Base-by-base conservation (phyloP, 352 stramenopile genomes). In the Globisporangium viniferum region DNA sequence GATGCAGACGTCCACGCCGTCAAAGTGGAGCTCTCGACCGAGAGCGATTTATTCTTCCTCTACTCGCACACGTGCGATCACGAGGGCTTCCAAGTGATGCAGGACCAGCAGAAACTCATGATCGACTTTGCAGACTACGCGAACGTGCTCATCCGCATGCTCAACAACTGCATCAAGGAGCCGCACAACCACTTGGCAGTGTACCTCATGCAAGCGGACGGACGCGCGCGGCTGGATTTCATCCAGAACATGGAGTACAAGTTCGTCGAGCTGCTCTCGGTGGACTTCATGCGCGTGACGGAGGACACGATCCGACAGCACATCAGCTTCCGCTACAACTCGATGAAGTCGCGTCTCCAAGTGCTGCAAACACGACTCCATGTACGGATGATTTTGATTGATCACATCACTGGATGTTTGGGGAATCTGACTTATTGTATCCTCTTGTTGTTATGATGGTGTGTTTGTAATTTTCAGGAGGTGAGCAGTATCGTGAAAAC, bases 211-310 rank as follows among this genome's bases (percentile, higher is more conserved):
- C 86, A 97, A 61, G 84, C 86, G 1, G 93, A 98, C 59, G 88
- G 89, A n/a, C 88, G 90, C 57, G 91, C 91, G 20, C 84, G 93
- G 2, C 78, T 98, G 10, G 94, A 98, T 64, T 97, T 98, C 67
- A 98, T 98, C 67, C 91, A 97, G 77, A 98, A 98, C 70, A 98
- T 98, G 94, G 91, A 98, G 79, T 98, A 98, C 87, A 98, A 98
- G 65, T 98, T 98, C 72, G 91, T 98, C 36, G 94, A 98, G 78
- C 75, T 98, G 10, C 83, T 98, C 15, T 97, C 88, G 0, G 86
- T 97, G 20, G 85, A 97, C 56, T 98, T 98, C 63, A 80, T 90
- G 68, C 86, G 93, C n/a, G 89, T 90, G 27, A 74, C 79, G 5
- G 94, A 98, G 14, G 93, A 97, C 49, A 82, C 89, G 15, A 94